These are phyloP conservation scores for Veloboletus limbatus DNA, from an alignment of 1,284 basidiomycete genomes.

Conservation along the genomic window DNA sequence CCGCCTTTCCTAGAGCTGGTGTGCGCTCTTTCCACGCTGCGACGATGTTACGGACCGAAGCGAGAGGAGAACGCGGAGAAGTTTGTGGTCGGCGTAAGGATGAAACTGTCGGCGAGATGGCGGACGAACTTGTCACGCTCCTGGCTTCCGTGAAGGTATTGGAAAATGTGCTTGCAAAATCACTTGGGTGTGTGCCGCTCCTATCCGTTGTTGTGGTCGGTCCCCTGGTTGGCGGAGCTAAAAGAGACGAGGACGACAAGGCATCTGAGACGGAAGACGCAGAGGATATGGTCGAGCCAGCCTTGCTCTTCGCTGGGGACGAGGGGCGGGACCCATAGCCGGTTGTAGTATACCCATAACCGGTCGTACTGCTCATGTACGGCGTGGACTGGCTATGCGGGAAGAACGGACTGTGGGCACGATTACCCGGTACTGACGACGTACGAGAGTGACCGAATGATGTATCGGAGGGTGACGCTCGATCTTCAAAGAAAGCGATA, in stretches of 20 bases:
- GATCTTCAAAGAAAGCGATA: slow-evolving; percentile 73
- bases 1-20: slow-evolving; percentile 37
- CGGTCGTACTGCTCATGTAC: slow-evolving; percentile 32
- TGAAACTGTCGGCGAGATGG: slow-evolving; percentile 27
- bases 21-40: slow-evolving; percentile 75
- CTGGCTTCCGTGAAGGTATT: slow-evolving; percentile 33
- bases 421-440: slow-evolving; percentile 51
- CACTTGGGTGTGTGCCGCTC: slow-evolving; percentile 30
- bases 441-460: slow-evolving; percentile 47
- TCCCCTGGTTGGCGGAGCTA: slow-evolving; percentile 38
- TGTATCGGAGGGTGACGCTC: slow-evolving; percentile 31
- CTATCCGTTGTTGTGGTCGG: slow-evolving; percentile 21
- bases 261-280: slow-evolving; percentile 26
- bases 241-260: slow-evolving; percentile 37
- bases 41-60: slow-evolving; percentile 75
- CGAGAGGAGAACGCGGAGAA: slow-evolving; percentile 64
- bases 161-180: slow-evolving; percentile 36
- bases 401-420: slow-evolving; percentile 52
- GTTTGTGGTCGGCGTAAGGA: slow-evolving; percentile 49
- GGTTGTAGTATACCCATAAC: slow-evolving; percentile 29
- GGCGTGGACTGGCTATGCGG: slow-evolving; percentile 44
- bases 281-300: slow-evolving; percentile 32
- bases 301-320: slow-evolving; percentile 46
- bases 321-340: slow-evolving; percentile 41
- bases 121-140: slow-evolving; percentile 19